A percentile compares a stretch with the other conserved stretches of the same genome.
phyloP scores from a whole-genome alignment of 352 stramenopile genomes.

The Phytophthora rubi region DNA sequence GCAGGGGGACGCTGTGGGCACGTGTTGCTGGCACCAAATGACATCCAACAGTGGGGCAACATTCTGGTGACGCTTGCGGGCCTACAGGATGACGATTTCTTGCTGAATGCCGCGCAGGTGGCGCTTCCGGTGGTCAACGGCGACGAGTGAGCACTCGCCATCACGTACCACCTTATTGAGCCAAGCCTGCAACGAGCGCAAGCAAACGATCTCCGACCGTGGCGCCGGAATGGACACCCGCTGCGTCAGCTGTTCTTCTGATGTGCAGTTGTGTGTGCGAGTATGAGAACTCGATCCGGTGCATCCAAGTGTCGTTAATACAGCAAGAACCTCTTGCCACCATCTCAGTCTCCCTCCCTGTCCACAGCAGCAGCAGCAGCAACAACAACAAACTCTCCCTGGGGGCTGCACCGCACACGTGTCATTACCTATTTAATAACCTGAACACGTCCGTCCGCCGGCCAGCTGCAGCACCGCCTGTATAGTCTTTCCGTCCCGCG shows the following conservation, averaged over 20 bases:
- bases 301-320: no score
- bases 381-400: neutral
- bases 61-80: neutral
- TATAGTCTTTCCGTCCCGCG: no score
- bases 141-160: neutral
- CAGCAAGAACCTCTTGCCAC: no score
- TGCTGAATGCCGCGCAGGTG: neutral
- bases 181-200: neutral
- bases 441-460: slow-evolving; percentile 5
- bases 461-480: no score
- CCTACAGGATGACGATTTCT: neutral
- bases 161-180: neutral
- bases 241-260: neutral
- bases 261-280: neutral
- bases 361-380: slow-evolving; percentile 1
- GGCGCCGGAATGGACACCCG: neutral
- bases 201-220: neutral
- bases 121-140: neutral
- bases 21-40: neutral
- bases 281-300: no score
- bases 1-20: neutral
- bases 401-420: slow-evolving; percentile 21
- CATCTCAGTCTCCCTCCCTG: neutral
- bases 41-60: neutral
- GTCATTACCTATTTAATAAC: slow-evolving; percentile 37